phyloP scores from a whole-genome alignment of 345 rosid genomes.

The Geranium brycei region DNA sequence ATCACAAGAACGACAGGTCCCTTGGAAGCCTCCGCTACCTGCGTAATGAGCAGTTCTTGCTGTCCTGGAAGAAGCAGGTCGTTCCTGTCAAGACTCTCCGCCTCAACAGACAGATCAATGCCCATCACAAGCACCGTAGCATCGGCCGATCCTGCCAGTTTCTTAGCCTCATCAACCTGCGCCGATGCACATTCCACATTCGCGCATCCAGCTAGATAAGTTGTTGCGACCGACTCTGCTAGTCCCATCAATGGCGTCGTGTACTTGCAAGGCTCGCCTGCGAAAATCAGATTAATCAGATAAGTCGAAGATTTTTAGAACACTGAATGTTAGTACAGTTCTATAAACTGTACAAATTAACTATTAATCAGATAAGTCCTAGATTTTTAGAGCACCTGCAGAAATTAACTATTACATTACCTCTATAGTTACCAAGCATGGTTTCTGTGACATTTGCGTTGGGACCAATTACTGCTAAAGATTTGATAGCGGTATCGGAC shows the following conservation, averaged over 20 bases:
- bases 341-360: too few relatives aligned
- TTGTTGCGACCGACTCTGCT: constrained; percentile 38
- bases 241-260: constrained; percentile 76
- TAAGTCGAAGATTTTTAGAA: too few relatives aligned
- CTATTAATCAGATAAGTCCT: too few relatives aligned
- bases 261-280: constrained; percentile 81
- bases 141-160: constrained; percentile 47
- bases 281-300: neutral
- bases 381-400: too few relatives aligned
- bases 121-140: constrained; percentile 75
- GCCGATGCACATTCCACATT: constrained; percentile 57
- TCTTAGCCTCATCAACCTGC: constrained; percentile 45
- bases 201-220: constrained; percentile 56
- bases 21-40: constrained; percentile 56
- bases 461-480: constrained; percentile 82
- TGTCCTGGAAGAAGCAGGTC: constrained; percentile 66
- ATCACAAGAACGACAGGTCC: constrained; percentile 87
- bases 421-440: constrained; percentile 96
- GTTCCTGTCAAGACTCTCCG: constrained; percentile 55
- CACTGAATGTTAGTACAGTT: too few relatives aligned
- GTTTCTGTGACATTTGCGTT: constrained; percentile 81
- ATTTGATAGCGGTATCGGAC: constrained; percentile 37
- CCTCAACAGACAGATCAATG: constrained; percentile 61
- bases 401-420: constrained; percentile 11
- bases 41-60: constrained; percentile 45